Conservation (phyloP, 179 eudicot genomes). For the Heliamphora pulchella region DNA sequence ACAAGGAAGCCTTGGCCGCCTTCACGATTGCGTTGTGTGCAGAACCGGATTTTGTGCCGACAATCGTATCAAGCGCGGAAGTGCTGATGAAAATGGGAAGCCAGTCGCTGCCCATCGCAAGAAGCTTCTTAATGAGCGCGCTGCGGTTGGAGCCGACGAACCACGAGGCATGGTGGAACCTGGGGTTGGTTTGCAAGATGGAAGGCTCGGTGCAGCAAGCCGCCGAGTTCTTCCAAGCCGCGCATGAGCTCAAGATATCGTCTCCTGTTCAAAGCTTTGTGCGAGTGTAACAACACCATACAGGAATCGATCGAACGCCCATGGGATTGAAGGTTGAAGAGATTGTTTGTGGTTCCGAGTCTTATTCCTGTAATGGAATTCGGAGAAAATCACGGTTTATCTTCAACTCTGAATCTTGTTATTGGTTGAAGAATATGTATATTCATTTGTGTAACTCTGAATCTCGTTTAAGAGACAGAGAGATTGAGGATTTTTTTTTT, state of each 20-base stretch:
- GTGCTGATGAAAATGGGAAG: slow-evolving; percentile 43
- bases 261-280: slow-evolving; percentile 54
- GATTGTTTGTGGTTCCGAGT: no score
- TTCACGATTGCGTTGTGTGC: slow-evolving; percentile 56
- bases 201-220: slow-evolving; percentile 74
- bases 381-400: no score
- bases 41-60: slow-evolving; percentile 63
- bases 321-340: background rate
- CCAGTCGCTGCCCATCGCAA: slow-evolving; percentile 47
- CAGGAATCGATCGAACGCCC: no score
- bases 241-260: slow-evolving; percentile 67
- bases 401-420: no score
- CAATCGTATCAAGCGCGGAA: slow-evolving; percentile 60
- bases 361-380: no score
- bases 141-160: slow-evolving; percentile 66
- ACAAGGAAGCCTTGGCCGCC: slow-evolving; percentile 61
- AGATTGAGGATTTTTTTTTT: no score
- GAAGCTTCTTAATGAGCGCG: slow-evolving; percentile 72
- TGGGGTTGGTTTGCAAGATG: slow-evolving; percentile 57
- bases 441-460: no score
- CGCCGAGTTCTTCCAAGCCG: slow-evolving; percentile 86
- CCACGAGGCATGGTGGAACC: slow-evolving; percentile 69
- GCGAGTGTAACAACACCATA: background rate
- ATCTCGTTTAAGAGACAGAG: no score
- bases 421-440: no score